These are phyloP conservation scores for Chamaecrista fasciculata DNA, from an alignment of 306 rosid genomes.

Conservation along the genomic window DNA sequence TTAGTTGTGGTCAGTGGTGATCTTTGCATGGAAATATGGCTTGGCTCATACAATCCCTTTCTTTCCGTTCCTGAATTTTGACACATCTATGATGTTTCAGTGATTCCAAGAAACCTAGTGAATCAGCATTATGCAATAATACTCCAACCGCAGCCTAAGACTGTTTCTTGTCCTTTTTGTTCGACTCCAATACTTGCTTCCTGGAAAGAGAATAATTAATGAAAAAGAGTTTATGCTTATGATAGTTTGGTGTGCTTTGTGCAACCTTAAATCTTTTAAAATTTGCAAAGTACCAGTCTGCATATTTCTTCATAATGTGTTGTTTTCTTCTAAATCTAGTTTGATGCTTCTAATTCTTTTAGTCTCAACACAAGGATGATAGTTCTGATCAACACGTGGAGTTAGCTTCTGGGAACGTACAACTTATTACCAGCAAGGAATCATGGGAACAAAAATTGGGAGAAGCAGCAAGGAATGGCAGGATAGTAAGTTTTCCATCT, in stretches of 20 bases:
- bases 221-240: conserved; percentile 1
- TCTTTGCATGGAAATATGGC: not conserved
- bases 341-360: conserved; percentile 36
- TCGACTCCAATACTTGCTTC: not conserved
- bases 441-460: conserved; percentile 82
- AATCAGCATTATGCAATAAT: not conserved
- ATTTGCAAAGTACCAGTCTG: not conserved
- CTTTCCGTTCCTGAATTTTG: not conserved
- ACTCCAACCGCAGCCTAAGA: not conserved
- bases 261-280: conserved; percentile 21
- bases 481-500: conserved; percentile 55
- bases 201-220: not conserved
- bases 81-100: conserved; percentile 3
- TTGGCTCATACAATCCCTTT: not conserved
- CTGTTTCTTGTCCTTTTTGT: not conserved
- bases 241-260: conserved; percentile 10
- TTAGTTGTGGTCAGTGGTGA: not conserved
- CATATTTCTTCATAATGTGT: conserved; percentile 3
- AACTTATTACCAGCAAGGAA: conserved; percentile 71
- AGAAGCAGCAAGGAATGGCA: conserved; percentile 82
- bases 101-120: conserved; percentile 5
- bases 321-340: conserved; percentile 4
- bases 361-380: conserved; percentile 42
- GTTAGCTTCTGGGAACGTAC: conserved; percentile 69
- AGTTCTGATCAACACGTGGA: conserved; percentile 64